Evolutionary conservation across 257 asterid genomes (phyloP), one percentile per base, ranked within the genome.

Genomic region (Fraxinus quadrangulata): DNA sequence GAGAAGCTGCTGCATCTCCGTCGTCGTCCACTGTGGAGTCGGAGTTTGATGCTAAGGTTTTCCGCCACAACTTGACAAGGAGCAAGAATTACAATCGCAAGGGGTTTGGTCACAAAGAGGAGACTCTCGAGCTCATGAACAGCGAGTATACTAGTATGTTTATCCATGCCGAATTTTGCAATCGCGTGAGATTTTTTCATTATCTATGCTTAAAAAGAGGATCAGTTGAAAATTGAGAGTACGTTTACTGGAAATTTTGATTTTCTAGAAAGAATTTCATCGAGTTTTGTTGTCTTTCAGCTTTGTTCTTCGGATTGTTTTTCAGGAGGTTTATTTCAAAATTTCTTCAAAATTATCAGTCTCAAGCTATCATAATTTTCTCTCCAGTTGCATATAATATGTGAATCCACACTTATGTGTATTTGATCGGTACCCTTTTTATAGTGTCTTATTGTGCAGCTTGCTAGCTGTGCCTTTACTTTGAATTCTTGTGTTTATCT

Each of bases 71-170:
- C 89, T 82, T 96, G 92, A 86, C 97, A 31, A 88, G 99, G 87
- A 96, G 99, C 83, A 68, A 90, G 85, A 93, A 93, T 82, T 96
- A 90, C 81, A 96, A 96, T 72, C 94, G 97, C 73, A 90, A 80
- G 86, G 99, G 99, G 7, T 96, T 96, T 82, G 99, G 99, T 6
- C 90, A 83, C 61, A 93, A 93, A 56, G 85, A 81, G 78, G 97
- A 88, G 70, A 96, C 97, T 70, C 91, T 89, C 26, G 95, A 93
- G 80, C 91, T 83, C 75, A 88, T 96, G 96, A 90, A 84, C 83
- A 90, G 85, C 16, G 94, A 96, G 90, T 96, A 81, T 61, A 90
- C 99, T 6, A 96, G 99, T 94, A 87, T 76, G 94, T 47, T 39
- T 39, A 39, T 39, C 9, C 17, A 21, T 61, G 54, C 56, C 28